phyloP scores from a whole-genome alignment of 345 rosid genomes.

The Eucalyptus cloeziana region DNA sequence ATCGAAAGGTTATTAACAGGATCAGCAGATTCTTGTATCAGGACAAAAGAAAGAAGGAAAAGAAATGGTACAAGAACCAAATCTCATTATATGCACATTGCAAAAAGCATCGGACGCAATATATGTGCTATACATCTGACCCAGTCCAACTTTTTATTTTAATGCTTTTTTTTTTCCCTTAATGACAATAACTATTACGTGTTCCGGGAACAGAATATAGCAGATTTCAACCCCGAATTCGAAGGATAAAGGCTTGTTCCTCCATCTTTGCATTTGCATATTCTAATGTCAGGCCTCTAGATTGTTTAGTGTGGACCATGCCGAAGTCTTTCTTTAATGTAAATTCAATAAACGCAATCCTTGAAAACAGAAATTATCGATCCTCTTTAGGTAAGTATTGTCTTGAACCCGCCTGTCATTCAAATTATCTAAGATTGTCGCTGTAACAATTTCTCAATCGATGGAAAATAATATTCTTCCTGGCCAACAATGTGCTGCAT shows the following conservation, averaged over 20 bases:
- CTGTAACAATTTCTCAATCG: not conserved
- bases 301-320: not conserved
- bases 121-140: not conserved
- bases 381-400: not conserved
- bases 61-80: not conserved
- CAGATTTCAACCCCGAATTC: not conserved
- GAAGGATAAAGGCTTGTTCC: not conserved
- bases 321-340: not conserved
- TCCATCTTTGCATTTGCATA: not conserved
- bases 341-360: not conserved
- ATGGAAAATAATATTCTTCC: not conserved
- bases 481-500: not conserved
- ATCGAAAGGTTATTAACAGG: not conserved
- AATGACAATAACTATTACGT: not conserved
- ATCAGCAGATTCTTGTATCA: not conserved
- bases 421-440: not conserved
- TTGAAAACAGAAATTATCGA: not conserved
- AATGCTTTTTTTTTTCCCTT: not conserved
- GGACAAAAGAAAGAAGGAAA: not conserved
- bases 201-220: not conserved
- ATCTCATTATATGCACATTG: not conserved
- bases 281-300: not conserved
- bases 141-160: not conserved
- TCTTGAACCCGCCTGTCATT: not conserved
- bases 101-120: not conserved